Evolutionary conservation across 257 asterid genomes (phyloP).

Genomic region (Solanum infundibuliforme): DNA sequence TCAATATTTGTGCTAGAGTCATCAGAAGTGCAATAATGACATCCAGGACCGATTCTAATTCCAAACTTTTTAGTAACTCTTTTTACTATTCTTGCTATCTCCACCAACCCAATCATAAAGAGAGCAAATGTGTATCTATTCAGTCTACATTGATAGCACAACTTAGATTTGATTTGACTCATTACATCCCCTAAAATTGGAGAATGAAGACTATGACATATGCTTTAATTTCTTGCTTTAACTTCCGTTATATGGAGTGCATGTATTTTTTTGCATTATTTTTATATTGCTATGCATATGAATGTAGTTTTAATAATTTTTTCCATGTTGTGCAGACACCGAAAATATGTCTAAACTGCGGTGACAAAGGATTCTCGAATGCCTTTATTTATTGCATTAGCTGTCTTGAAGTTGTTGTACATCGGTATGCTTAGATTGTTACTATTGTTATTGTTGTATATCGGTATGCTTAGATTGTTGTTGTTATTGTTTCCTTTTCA

Average conservation of each 20-base stretch:
- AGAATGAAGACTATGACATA: not conserved
- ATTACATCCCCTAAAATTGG: not conserved
- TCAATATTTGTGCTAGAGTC: no score
- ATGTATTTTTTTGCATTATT: not conserved
- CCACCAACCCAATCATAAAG: not conserved
- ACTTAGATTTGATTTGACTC: not conserved
- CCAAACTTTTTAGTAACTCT: no score
- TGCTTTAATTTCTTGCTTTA: not conserved
- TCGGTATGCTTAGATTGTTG: no score
- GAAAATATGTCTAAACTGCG: conserved; percentile 26
- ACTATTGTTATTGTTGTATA: no score
- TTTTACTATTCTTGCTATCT: no score
- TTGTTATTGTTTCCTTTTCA: no score
- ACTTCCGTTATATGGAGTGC: not conserved
- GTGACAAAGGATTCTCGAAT: conserved; percentile 7
- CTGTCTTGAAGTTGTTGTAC: no score
- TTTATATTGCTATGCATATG: not conserved
- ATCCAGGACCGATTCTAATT: no score
- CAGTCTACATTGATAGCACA: not conserved
- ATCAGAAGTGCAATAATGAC: no score
- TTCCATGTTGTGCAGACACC: conserved; percentile 23
- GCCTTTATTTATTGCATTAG: conserved; percentile 4
- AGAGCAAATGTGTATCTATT: not conserved
- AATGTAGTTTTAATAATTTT: not conserved
- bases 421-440: no score